Base-by-base conservation (phyloP, 164 flowering plant genomes). In the Annona cherimola region DNA sequence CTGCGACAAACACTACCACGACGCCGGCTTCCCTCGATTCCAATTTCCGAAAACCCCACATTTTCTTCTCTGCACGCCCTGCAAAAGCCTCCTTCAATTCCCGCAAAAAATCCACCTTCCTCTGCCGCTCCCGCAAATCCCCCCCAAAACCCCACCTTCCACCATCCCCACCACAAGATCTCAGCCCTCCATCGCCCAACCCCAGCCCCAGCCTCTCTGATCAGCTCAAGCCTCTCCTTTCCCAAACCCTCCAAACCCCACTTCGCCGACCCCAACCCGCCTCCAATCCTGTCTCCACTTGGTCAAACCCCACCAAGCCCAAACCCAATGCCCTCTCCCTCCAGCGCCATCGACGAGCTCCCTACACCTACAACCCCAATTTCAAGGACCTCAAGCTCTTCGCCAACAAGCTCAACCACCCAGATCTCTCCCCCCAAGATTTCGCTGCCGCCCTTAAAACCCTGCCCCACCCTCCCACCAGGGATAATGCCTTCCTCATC, bases 281-380 rank as follows among this genome's bases (percentile, higher is more conserved):
- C 19, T 73, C 87, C 6, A 89, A 88, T 78, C 96, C 94, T 1
- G 92, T 87, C 71, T 92, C 99, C 74, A 85, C 80, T 4, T 94
- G 99, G 99, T 89, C 91, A 69, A 95, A 95, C 76, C 99, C 98
- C 72, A 73, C 94, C 12, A 89, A 75, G 78, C 89, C 91, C 18
- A 90, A 79, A 75, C 92, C 82, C 69, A 81, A 93, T 1, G 96
- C 89, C 1, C 88, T 95, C 68, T 79, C 91, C 7, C 84, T 89
- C 0, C 90, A 86, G 57, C 83, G 97, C 76, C 99, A 95, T 9
- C 84, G 82, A 45, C 86, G 89, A 20, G 71, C 92, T 68, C 42
- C 83, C 20, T 79, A 84, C 73, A 57, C 89, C 0, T 77, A 84
- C 77, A 90, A 86, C 63, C 97, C 96, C 35, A 83, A 85, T 62